Evolutionary conservation across 2,329 filamentous ascomycete species (phyloP).

Genomic region (Thermothelomyces thermophilus): DNA sequence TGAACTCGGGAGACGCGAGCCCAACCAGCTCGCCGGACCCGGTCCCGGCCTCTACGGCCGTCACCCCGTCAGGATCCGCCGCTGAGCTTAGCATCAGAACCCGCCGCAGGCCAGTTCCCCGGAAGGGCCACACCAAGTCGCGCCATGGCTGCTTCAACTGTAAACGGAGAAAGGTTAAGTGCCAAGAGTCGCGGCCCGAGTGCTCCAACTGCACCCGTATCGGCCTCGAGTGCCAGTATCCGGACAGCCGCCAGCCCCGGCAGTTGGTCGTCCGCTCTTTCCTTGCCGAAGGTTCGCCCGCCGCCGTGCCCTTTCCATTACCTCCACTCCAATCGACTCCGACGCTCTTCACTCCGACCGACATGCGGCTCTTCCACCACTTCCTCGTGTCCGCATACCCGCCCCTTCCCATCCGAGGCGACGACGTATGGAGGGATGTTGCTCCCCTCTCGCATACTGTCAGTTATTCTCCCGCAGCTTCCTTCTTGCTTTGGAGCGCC

Average conservation of each 20-base stretch:
- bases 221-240: conserved; percentile 33
- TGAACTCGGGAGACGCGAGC: not conserved
- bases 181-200: conserved; percentile 31
- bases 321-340: conserved; percentile 18
- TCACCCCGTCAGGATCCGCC: conserved; percentile 3
- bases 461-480: conserved; percentile 8
- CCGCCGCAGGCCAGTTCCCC: conserved; percentile 25
- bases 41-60: not conserved
- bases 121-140: conserved; percentile 35
- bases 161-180: conserved; percentile 41
- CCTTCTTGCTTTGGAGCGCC: not conserved
- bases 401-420: conserved; percentile 33
- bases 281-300: conserved; percentile 16
- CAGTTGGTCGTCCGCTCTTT: conserved; percentile 9
- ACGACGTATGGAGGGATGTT: conserved; percentile 32
- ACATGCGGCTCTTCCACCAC: conserved; percentile 48
- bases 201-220: conserved; percentile 34
- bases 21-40: not conserved
- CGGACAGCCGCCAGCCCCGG: conserved; percentile 16
- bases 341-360: conserved; percentile 34
- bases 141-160: conserved; percentile 35
- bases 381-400: conserved; percentile 42
- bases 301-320: conserved; percentile 29
- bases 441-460: conserved; percentile 35
- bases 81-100: not conserved